phyloP scores from a whole-genome alignment of 495 filamentous ascomycete genomes.

The Delitschia confertaspora region DNA sequence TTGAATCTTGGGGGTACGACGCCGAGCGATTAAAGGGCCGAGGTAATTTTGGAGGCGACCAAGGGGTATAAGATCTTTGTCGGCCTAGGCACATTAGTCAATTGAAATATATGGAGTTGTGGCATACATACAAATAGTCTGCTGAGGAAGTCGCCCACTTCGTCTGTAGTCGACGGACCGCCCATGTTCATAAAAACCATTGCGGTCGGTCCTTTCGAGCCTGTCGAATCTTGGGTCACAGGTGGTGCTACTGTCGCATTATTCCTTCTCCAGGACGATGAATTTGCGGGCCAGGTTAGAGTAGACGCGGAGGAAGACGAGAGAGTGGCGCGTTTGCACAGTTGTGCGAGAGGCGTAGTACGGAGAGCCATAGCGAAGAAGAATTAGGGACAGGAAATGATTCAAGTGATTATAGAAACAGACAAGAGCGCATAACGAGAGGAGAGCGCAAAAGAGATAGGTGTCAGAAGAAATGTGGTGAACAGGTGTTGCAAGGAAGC shows the following conservation, averaged over 20 bases:
- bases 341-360: conserved; percentile 6
- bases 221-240: conserved; percentile 58
- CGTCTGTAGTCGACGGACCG: conserved; percentile 76
- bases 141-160: conserved; percentile 89
- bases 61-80: conserved; percentile 92
- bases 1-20: conserved; percentile 90
- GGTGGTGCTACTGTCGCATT: conserved; percentile 53
- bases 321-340: conserved; percentile 6
- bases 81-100: conserved; percentile 48
- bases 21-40: conserved; percentile 72
- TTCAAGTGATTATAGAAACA: no score
- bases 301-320: conserved; percentile 1
- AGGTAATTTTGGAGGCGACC: conserved; percentile 86
- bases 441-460: no score
- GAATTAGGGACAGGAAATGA: no score
- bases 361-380: conserved; percentile 17
- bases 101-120: conserved; percentile 11
- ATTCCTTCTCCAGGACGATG: conserved; percentile 40
- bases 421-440: no score
- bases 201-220: conserved; percentile 67
- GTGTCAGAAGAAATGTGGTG: no score
- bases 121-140: conserved; percentile 67
- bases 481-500: no score
- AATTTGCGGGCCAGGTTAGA: conserved; percentile 4
- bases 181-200: conserved; percentile 99